phyloP scores from a whole-genome alignment of 768 basidiomycete species.

The Cystoderma amianthinum region DNA sequence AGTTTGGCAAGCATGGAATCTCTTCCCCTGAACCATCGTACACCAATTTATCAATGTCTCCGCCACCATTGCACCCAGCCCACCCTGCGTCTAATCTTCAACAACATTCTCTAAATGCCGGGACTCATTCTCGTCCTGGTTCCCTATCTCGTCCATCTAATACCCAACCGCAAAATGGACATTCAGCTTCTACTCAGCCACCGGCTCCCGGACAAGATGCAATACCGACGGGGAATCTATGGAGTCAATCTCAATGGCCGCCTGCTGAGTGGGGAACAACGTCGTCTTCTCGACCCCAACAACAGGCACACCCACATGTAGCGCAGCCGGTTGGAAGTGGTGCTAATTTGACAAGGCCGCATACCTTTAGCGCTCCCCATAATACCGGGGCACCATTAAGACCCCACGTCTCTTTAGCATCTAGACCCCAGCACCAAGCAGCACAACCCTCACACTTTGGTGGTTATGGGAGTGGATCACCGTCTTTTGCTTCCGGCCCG shows the following conservation, averaged over 20 bases:
- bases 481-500: neutral
- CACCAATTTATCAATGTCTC: neutral
- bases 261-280: constrained; percentile 32
- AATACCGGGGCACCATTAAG: constrained; percentile 12
- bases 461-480: neutral
- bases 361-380: constrained; percentile 17
- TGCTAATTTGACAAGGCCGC: constrained; percentile 24
- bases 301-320: constrained; percentile 8
- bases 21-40: neutral
- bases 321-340: constrained; percentile 11
- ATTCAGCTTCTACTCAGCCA: neutral
- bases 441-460: neutral
- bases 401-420: constrained; percentile 13
- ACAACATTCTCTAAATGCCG: constrained; percentile 8
- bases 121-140: constrained; percentile 4
- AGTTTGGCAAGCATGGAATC: neutral
- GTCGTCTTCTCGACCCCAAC: constrained; percentile 8
- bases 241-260: constrained; percentile 31
- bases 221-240: constrained; percentile 8
- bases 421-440: neutral
- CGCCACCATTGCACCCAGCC: constrained; percentile 27
- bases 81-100: constrained; percentile 14
- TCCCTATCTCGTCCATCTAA: constrained; percentile 3
- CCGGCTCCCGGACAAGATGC: constrained; percentile 2
- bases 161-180: constrained; percentile 1